Percentiles rank a stretch among this genome's conserved stretches.
phyloP scores from a whole-genome alignment of 1,284 basidiomycete genomes.

The Fomitopsis palustris region DNA sequence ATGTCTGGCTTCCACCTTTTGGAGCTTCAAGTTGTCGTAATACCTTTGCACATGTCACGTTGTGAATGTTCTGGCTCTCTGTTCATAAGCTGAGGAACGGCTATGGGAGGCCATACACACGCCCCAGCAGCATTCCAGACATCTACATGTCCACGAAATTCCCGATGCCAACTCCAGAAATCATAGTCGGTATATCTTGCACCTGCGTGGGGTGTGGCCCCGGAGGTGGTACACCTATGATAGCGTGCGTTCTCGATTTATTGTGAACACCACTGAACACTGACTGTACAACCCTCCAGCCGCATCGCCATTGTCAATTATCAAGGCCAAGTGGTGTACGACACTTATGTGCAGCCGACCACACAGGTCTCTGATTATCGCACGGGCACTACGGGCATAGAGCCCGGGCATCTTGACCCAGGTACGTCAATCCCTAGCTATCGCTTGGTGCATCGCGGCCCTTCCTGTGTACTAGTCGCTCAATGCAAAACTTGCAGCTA shows the following conservation, averaged over 20 bases:
- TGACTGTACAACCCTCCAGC: constrained; percentile 35
- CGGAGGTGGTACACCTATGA: constrained; percentile 72
- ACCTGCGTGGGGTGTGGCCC: constrained; percentile 71
- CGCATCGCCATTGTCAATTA: constrained; percentile 65
- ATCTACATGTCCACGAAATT: constrained; percentile 25
- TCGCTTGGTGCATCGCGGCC: neutral
- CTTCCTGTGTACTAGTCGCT: neutral
- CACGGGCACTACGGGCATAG: constrained; percentile 68
- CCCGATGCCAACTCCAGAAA: constrained; percentile 38
- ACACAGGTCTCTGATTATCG: constrained; percentile 73
- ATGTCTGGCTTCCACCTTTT: too few relatives aligned
- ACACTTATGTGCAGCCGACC: constrained; percentile 64
- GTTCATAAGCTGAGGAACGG: neutral
- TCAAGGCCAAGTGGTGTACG: constrained; percentile 52
- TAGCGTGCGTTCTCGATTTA: constrained; percentile 51
- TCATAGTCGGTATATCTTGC: constrained; percentile 53
- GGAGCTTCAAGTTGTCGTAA: too few relatives aligned
- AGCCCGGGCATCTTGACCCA: constrained; percentile 43
- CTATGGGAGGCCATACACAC: neutral
- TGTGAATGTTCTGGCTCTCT: neutral
- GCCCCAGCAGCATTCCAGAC: neutral
- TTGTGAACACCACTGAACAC: constrained; percentile 4
- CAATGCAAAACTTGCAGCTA: constrained; percentile 30
- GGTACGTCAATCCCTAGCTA: constrained; percentile 12
- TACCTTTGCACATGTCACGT: too few relatives aligned